Conservation (phyloP, 2,329 filamentous ascomycete genomes). For the Talaromyces sp. region DNA sequence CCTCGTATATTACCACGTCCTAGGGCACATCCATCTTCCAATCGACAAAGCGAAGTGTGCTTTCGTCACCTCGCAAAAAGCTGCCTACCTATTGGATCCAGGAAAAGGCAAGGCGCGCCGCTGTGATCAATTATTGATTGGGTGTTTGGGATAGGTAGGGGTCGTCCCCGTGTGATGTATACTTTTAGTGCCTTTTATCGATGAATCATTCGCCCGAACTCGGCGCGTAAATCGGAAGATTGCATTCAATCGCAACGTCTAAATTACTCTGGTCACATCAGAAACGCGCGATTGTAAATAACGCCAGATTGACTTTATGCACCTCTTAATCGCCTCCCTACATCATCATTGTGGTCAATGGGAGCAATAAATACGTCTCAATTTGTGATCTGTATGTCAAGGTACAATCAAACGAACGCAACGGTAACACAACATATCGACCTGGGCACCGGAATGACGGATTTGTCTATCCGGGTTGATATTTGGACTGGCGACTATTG, state of each 20-base stretch:
- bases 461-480: neutral
- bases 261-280: neutral
- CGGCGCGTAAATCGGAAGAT: neutral
- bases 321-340: neutral
- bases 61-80: too few species aligned
- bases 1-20: too few species aligned
- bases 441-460: neutral
- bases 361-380: neutral
- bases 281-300: neutral
- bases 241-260: neutral
- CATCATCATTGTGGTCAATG: neutral
- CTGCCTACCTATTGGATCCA: too few species aligned
- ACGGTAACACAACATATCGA: neutral
- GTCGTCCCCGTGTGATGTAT: neutral
- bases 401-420: neutral
- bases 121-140: neutral
- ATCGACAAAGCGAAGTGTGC: neutral
- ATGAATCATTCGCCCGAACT: neutral
- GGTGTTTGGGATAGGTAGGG: neutral
- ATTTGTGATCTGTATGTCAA: neutral
- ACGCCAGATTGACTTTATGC: neutral
- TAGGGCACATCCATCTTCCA: neutral
- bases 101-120: neutral
- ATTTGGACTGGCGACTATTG: neutral
- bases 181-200: neutral